These are phyloP conservation scores for Niveomyces coronatus DNA, from an alignment of 2,329 filamentous ascomycete species.

Conservation along the genomic window DNA sequence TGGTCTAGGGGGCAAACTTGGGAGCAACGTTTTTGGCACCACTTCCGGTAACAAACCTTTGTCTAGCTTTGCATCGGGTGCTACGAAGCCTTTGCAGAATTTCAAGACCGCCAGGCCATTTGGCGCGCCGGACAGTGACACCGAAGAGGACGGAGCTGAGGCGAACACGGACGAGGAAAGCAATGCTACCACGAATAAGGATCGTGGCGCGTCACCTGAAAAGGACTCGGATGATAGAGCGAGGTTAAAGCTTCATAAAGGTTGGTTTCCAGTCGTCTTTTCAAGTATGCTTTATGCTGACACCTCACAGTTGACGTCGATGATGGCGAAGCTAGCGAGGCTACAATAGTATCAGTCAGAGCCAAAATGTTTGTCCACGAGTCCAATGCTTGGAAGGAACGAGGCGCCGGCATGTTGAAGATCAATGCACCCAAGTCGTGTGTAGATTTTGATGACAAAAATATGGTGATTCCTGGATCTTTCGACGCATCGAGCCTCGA, in stretches of 20 bases:
- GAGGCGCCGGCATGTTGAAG: slow-evolving; percentile 74
- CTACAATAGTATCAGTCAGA: slow-evolving; percentile 62
- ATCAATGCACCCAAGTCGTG: slow-evolving; percentile 61
- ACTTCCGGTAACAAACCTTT: slow-evolving; percentile 36
- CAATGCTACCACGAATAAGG: slow-evolving; percentile 36
- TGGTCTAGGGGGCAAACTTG: slow-evolving; percentile 38
- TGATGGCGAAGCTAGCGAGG: slow-evolving; percentile 79
- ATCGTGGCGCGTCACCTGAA: slow-evolving; percentile 34
- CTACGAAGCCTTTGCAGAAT: slow-evolving; percentile 35
- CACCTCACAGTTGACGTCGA: slow-evolving; percentile 51
- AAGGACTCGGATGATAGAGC: slow-evolving; percentile 50
- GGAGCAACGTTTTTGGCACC: slow-evolving; percentile 33
- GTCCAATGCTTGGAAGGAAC: slow-evolving; percentile 73
- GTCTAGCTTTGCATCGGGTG: slow-evolving; percentile 60
- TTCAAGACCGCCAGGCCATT: slow-evolving; percentile 62
- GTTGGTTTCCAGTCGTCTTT: slow-evolving; percentile 38
- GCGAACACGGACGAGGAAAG: slow-evolving; percentile 29
- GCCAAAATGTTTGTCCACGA: slow-evolving; percentile 80
- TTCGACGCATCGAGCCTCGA: slow-evolving; percentile 46
- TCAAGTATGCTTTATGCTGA: slow-evolving; percentile 16
- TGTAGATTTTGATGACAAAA: slow-evolving; percentile 44
- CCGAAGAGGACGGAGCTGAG: slow-evolving; percentile 35
- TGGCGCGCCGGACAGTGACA: slow-evolving; percentile 61
- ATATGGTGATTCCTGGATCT: slow-evolving; percentile 36
- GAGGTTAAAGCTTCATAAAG: slow-evolving; percentile 52